Percentiles rank a stretch among this genome's conserved stretches.
Conservation (phyloP, 164 flowering plant species). For the Nymphaea thermarum region DNA sequence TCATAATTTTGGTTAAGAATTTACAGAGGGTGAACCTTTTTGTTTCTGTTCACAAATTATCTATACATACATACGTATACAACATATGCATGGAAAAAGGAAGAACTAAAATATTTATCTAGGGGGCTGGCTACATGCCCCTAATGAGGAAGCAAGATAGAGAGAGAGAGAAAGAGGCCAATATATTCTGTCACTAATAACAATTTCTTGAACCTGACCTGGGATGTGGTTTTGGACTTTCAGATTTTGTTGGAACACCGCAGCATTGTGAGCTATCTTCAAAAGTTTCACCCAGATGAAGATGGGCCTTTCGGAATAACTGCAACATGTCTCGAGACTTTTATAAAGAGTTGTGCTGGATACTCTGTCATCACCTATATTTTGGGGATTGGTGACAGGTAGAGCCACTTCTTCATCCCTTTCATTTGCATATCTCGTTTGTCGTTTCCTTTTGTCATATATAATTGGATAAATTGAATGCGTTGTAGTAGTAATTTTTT, state of each 20-base stretch:
- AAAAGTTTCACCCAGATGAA: conserved; percentile 97
- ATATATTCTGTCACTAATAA: too few species aligned
- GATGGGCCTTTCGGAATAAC: conserved; percentile 98
- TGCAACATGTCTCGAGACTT: conserved; percentile 97
- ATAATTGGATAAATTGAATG: too few species aligned
- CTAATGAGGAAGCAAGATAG: too few species aligned
- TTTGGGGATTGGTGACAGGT: conserved; percentile 98
- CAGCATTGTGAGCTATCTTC: conserved; percentile 82
- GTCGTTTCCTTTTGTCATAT: not conserved
- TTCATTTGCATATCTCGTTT: not conserved
- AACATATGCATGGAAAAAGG: too few species aligned
- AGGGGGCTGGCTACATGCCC: too few species aligned
- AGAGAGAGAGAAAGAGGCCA: too few species aligned
- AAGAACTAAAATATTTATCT: too few species aligned
- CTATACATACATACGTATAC: too few species aligned
- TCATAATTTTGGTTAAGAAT: too few species aligned
- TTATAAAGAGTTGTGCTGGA: conserved; percentile 99
- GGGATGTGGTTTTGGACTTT: not conserved
- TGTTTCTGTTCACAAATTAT: too few species aligned
- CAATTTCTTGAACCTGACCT: not conserved
- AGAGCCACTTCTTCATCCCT: conserved; percentile 1
- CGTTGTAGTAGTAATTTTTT: too few species aligned
- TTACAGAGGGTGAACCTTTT: too few species aligned
- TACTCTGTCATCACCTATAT: conserved; percentile 97
- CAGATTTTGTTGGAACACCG: conserved; percentile 95